Base-by-base conservation (phyloP, 2,329 filamentous ascomycete genomes). In the Phialemonium atrogriseum region DNA sequence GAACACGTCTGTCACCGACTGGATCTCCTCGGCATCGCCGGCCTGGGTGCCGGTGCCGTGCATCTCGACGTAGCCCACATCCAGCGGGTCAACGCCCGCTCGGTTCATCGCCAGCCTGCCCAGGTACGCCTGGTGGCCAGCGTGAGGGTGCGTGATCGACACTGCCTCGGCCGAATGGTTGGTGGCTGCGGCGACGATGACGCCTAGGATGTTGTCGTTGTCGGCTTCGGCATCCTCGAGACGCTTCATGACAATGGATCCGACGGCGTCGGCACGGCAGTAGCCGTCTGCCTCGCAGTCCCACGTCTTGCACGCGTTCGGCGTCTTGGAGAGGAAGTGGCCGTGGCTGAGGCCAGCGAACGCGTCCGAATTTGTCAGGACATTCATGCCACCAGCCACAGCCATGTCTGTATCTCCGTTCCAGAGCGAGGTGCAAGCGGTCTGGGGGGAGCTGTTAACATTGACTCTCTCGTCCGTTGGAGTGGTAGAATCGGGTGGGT, bases 21-120 rank as follows among this genome's bases (percentile, higher is more conserved):
- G 65, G 68, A 77, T 76, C 50, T 80, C 77, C 17, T 67, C 68
- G 5, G 65, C 66, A 45, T 80, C 77, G 45, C 73, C 76, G 27
- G 72, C 74, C 45, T 78, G 73, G 3, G 77, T 81, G 34, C 77
- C 77, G 8, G 77, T 82, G 11, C 77, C 77, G 49, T 82, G 77
- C 65, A 80, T 73, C 49, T 81, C 77, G n/a, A 80, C 69, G 43
- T 77, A 79, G 49, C 64, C 66, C 36, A 80, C 65, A 31, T 75
- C 68, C 38, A 69, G 60, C 3, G 74, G 71, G 43, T 75, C 66
- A 15, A 77, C 57, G 37, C 68, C 68, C 20, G 72, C 67, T 22
- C 70, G 62, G 30, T 65, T 63, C 6, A 77, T 60, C 9, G 78
- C 62, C 32, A 65, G 65, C 41, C 68, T 68, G 51, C 70, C 76